Conservation (phyloP, 352 stramenopile species). For the Pythium dissotocum region DNA sequence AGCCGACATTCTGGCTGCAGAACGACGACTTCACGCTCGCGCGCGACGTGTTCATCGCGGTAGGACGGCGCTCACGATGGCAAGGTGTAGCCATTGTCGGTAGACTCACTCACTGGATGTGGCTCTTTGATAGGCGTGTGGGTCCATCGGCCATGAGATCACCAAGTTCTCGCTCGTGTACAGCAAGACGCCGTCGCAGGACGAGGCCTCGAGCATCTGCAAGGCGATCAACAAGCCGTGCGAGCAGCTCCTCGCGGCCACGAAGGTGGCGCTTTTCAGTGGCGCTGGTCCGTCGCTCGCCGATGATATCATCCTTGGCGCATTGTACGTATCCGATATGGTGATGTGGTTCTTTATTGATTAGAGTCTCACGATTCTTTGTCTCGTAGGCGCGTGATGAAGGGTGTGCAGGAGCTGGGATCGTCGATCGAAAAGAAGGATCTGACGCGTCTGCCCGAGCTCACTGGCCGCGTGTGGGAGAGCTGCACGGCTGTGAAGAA, state of each 20-base stretch:
- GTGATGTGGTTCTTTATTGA: neutral
- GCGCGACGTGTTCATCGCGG: conserved; percentile 78
- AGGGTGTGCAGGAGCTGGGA: conserved; percentile 64
- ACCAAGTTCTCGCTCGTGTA: conserved; percentile 90
- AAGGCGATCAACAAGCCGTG: conserved; percentile 74
- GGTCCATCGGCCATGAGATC: conserved; percentile 73
- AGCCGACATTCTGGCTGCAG: conserved; percentile 78
- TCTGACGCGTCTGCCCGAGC: conserved; percentile 55
- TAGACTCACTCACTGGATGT: neutral
- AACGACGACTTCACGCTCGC: conserved; percentile 77
- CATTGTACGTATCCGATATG: conserved; percentile 44
- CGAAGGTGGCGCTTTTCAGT: conserved; percentile 79
- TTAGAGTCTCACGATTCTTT: neutral
- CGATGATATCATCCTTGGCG: conserved; percentile 65
- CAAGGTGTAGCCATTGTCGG: neutral
- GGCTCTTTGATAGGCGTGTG: conserved; percentile 41
- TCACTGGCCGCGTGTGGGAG: conserved; percentile 85
- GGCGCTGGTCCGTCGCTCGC: conserved; percentile 76
- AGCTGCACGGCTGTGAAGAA: conserved; percentile 51
- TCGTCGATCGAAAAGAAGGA: conserved; percentile 49
- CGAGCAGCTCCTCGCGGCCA: conserved; percentile 72
- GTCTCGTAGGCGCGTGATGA: conserved; percentile 63
- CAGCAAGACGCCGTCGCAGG: conserved; percentile 67
- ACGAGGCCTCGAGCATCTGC: conserved; percentile 77
- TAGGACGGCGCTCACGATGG: conserved; percentile 27